Evolutionary conservation across 805 yeast species (phyloP).

Genomic region (Saccharomycopsis sp.): DNA sequence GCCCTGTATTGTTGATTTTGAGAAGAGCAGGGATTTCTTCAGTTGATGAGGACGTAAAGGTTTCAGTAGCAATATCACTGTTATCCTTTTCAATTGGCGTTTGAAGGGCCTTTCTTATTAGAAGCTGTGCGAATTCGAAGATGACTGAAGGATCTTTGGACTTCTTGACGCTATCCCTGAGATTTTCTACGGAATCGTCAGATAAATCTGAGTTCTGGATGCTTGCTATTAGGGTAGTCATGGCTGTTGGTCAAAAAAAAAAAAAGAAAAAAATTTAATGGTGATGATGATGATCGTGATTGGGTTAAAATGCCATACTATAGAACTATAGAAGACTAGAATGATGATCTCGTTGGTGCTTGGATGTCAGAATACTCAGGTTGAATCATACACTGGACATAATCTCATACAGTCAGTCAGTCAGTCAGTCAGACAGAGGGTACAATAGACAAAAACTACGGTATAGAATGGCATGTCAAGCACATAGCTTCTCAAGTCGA

Average conservation of each 20-base stretch:
- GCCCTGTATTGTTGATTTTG: not conserved
- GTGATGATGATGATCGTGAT: not conserved
- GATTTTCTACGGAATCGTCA: not conserved
- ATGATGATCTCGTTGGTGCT: too few relatives aligned
- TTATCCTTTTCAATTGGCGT: not conserved
- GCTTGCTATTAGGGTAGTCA: not conserved
- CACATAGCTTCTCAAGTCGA: too few relatives aligned
- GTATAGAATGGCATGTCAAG: not conserved
- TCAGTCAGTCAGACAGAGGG: too few relatives aligned
- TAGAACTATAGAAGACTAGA: too few relatives aligned
- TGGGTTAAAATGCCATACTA: not conserved
- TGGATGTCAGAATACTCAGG: too few relatives aligned
- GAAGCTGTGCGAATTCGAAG: conserved; percentile 72
- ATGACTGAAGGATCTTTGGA: conserved; percentile 83
- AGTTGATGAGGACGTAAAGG: not conserved
- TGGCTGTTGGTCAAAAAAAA: not conserved
- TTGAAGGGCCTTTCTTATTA: not conserved
- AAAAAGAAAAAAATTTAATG: not conserved
- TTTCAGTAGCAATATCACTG: not conserved
- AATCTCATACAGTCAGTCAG: not conserved
- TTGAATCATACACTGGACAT: not conserved
- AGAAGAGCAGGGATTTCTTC: not conserved
- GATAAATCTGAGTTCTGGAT: not conserved
- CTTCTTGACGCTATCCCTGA: conserved; percentile 70
- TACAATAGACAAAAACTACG: not conserved